Conservation (phyloP, 805 yeast genomes). For the Schwanniomyces vanrijiae region DNA sequence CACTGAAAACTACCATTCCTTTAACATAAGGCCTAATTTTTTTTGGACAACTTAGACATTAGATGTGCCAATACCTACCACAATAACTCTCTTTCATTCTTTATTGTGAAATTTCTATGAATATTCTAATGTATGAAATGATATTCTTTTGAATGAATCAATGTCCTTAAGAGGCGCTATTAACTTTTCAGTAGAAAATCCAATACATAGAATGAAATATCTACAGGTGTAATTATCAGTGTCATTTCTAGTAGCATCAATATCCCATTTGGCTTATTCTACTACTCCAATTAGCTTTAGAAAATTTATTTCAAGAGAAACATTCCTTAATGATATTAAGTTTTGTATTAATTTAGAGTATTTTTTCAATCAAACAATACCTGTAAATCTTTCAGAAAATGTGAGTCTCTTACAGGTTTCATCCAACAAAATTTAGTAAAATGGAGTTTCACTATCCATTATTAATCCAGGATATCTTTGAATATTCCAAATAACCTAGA, state of each 20-base stretch:
- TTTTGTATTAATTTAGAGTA: conserved; percentile 23
- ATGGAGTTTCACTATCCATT: conserved; percentile 25
- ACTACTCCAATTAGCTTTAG: conserved; percentile 20
- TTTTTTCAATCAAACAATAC: conserved; percentile 17
- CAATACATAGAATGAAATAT: conserved; percentile 14
- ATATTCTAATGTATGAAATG: conserved; percentile 30
- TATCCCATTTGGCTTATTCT: conserved; percentile 12
- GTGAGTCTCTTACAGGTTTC: conserved; percentile 22
- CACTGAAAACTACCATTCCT: conserved; percentile 13
- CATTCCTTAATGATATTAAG: conserved; percentile 20
- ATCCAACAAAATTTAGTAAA: conserved; percentile 21
- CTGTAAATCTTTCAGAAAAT: conserved; percentile 24
- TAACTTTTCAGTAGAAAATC: conserved; percentile 20
- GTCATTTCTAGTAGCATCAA: conserved; percentile 5
- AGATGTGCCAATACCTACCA: conserved; percentile 34
- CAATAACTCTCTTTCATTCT: conserved; percentile 21
- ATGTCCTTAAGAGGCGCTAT: conserved; percentile 18
- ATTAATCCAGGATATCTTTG: conserved; percentile 21
- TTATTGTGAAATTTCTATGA: conserved; percentile 18
- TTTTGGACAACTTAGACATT: conserved; percentile 26
- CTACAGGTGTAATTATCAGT: conserved; percentile 3
- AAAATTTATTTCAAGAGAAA: conserved; percentile 16
- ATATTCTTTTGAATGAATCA: conserved; percentile 21
- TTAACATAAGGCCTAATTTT: conserved; percentile 15
- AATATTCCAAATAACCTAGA: conserved; percentile 17